Evolutionary conservation across 2,329 filamentous ascomycete genomes (phyloP), one percentile per base, ranked within the genome.

Genomic region (Colletotrichum cuscutae): DNA sequence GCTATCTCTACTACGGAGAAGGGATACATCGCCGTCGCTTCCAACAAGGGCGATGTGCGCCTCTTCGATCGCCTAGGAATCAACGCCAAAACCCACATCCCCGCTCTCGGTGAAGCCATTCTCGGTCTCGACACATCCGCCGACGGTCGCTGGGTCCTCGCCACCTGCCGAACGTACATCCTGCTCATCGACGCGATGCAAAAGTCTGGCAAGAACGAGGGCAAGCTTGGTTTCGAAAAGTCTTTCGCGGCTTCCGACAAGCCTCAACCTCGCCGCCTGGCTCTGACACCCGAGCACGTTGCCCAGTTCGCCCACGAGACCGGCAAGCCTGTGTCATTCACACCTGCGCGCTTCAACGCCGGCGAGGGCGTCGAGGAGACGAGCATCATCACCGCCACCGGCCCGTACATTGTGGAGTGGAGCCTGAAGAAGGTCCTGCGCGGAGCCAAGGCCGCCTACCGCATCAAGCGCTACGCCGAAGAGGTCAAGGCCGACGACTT

Each of bases 401-500:
- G 97, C 0, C 97, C 97, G 0, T 99, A 98, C 84, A 97, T 99
- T 76, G 90, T 99, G 62, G 97, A 97, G 62, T 99, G 97, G 97
- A 96, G 92, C 80, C 83, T 99, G 82, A 97, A 95, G 88, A 97
- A 97, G 86, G 89, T 98, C 1, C 83, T 98, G 15, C 88, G 88
- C 26, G 94, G 94, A 65, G 89, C 89, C 76, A 97, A 95, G 83
- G 93, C 97, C 72, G 93, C 96, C 0, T 99, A 99, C 85, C 94
- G 92, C 77, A 98, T 99, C 88, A 98, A 98, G 88, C 93, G 97
- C 19, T 99, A 99, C 81, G 89, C 91, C 1, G 97, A 99, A 79
- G 93, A 97, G 75, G 95, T 99, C 80, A 98, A 97, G 87, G 97
- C 97, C 4, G 97, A 99, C 82, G 97, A 99, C 82, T 99, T 99